Percentiles rank a stretch among this genome's conserved stretches.
Evolutionary conservation across 108 stramenopile genomes (phyloP).

Genomic region (Cylindrotheca fusiformis): DNA sequence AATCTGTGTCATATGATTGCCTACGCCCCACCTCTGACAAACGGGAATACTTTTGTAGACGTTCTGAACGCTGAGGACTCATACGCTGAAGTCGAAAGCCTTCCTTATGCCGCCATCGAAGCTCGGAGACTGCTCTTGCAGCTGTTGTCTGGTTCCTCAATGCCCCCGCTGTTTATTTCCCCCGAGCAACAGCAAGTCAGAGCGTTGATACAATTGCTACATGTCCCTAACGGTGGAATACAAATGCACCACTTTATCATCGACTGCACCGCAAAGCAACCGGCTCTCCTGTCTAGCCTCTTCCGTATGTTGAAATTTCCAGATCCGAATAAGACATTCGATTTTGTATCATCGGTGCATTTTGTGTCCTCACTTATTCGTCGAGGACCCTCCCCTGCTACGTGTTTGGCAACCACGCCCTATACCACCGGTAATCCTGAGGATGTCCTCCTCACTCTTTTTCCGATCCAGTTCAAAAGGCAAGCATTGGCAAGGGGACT

Average conservation of each 20-base stretch:
- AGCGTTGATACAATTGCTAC: constrained; percentile 37
- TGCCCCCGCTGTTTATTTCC: constrained; percentile 54
- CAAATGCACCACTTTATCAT: constrained; percentile 42
- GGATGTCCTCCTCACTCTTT: constrained; percentile 25
- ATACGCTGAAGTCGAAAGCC: constrained; percentile 4
- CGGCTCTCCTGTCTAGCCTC: constrained; percentile 45
- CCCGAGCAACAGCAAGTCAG: constrained; percentile 31
- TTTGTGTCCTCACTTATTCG: constrained; percentile 48
- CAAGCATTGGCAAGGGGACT: constrained; percentile 47
- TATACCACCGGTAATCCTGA: not conserved
- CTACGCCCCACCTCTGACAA: constrained; percentile 49
- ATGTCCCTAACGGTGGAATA: constrained; percentile 16
- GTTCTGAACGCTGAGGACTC: constrained; percentile 36
- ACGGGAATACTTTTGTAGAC: constrained; percentile 12
- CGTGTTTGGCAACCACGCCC: constrained; percentile 9
- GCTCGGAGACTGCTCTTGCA: constrained; percentile 60
- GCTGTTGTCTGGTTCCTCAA: constrained; percentile 41
- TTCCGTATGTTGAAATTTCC: constrained; percentile 49
- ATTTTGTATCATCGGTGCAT: constrained; percentile 40
- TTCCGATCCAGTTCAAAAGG: constrained; percentile 52
- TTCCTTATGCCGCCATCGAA: constrained; percentile 39
- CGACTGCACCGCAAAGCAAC: constrained; percentile 38
- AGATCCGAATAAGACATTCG: constrained; percentile 56
- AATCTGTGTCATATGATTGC: constrained; percentile 45
- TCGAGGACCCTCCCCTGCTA: constrained; percentile 38